Conservation (phyloP, 805 yeast species). For the Monosporozyma aerobia region DNA sequence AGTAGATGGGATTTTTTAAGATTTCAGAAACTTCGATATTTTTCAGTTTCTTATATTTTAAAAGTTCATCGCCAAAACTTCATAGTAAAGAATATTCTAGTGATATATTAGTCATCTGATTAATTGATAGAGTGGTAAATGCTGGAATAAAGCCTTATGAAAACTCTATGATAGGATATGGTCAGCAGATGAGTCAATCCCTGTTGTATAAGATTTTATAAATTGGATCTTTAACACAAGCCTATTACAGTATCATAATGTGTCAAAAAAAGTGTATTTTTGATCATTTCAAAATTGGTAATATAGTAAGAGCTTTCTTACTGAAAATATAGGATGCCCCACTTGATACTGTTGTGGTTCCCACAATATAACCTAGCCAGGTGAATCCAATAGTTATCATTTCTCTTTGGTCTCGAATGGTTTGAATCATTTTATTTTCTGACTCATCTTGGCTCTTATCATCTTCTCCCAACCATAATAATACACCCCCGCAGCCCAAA, state of each 20-base stretch:
- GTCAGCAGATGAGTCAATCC: not conserved
- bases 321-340: slow-evolving; percentile 71
- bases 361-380: slow-evolving; percentile 46
- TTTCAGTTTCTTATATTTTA: not conserved
- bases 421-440: slow-evolving; percentile 1
- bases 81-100: not conserved
- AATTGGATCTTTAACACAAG: not conserved
- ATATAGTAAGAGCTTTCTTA: slow-evolving; percentile 46
- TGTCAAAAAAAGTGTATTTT: not conserved
- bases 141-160: not conserved
- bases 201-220: not conserved
- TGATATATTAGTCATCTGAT: not conserved
- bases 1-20: not conserved
- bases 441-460: slow-evolving; percentile 6
- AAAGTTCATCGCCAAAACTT: not conserved
- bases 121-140: not conserved
- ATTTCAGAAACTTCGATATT: not conserved
- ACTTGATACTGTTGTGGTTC: slow-evolving; percentile 63
- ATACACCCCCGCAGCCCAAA: slow-evolving; percentile 51
- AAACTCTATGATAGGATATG: not conserved
- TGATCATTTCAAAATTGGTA: not conserved
- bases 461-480: slow-evolving; percentile 13
- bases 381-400: slow-evolving; percentile 6
- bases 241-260: not conserved
- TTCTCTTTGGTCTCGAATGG: not conserved